Base-by-base conservation (phyloP, 1,284 basidiomycete species). In the Moesziomyces antarcticus region DNA sequence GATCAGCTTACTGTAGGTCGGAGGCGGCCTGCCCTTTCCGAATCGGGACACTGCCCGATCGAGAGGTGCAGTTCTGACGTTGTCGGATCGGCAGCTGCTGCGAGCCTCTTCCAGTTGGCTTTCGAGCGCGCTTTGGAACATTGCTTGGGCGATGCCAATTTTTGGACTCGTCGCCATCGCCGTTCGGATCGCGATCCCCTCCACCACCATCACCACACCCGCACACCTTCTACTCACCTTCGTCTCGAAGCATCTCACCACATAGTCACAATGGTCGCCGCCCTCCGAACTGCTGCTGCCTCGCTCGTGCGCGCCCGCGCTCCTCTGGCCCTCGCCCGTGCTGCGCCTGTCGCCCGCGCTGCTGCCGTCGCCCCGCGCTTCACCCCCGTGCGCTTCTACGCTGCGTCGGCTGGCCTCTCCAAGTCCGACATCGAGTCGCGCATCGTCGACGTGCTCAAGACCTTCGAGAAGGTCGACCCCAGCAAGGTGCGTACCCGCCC, bases 401-500 rank as follows among this genome's bases (percentile, higher is more conserved):
- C 95, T 27, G 89, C 92, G 27, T 89, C 90, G 14, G 88, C 91
- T 30, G 90, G 89, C 41, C 88, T 95, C 60, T 88, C 90, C 67
- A 89, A 89, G 85, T 90, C 91, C 47, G 88, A 88, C 82, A 93
- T 99, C 82, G 89, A 92, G 83, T 84, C 88, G 79, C 90, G 97
- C 79, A 89, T 99, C 56, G 84, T 95, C 71, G 91, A 94, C 65
- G 92, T 98, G 52, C 86, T 99, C 84, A 93, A 93, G 86, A 90
- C 91, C 30, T 98, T 97, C 84, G 97, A 99, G 86, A 98, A 97
- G 87, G 93, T 98, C 57, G 90, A 97, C 85, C 86, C 87, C 21
- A 85, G 87, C 64, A 97, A 97, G 89, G 78, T 74, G 56, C 58
- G 73, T 68, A 33, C 30, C 30, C 1, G 30, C 30, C 30, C 3